Evolutionary conservation across 768 basidiomycete genomes (phyloP).

Genomic region (Rubroboletus pulcherrimus): DNA sequence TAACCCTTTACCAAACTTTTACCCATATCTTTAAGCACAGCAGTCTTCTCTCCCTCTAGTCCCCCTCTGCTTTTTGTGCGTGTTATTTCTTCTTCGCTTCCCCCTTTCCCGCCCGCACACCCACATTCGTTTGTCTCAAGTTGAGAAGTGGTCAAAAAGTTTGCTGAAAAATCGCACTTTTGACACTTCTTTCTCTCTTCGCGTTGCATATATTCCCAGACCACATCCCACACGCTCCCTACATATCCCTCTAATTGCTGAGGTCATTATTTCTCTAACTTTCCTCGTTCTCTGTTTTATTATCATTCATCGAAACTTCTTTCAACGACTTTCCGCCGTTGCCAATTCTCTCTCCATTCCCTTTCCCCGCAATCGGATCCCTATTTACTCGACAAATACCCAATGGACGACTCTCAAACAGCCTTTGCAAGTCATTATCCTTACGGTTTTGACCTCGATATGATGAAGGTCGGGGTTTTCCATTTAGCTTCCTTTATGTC

Average conservation of each 20-base stretch:
- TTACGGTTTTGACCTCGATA: conserved; percentile 81
- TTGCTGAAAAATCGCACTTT: conserved; percentile 27
- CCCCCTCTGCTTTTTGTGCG: conserved; percentile 36
- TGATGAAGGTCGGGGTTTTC: conserved; percentile 72
- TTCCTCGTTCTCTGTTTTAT: conserved; percentile 46
- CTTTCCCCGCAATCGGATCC: conserved; percentile 23
- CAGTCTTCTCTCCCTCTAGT: conserved; percentile 30
- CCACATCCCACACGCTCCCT: conserved; percentile 44
- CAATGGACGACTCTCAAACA: conserved; percentile 75
- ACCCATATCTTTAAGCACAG: conserved; percentile 39
- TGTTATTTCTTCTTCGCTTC: conserved; percentile 33
- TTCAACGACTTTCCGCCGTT: conserved; percentile 45
- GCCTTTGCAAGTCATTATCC: conserved; percentile 67
- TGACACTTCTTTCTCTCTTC: conserved; percentile 19
- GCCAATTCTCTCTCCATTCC: conserved; percentile 44
- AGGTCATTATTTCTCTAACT: conserved; percentile 53
- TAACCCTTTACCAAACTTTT: conserved; percentile 33
- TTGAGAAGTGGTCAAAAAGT: conserved; percentile 26
- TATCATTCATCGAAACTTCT: conserved; percentile 35
- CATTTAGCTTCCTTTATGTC: neutral
- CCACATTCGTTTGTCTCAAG: conserved; percentile 32
- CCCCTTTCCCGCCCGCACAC: conserved; percentile 22
- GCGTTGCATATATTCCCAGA: conserved; percentile 28
- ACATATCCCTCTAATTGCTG: conserved; percentile 32
- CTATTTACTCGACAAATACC: conserved; percentile 22